A percentile compares a stretch with the other conserved stretches of the same genome.
Evolutionary conservation across 1,284 basidiomycete genomes (phyloP).

Genomic region (Sanguinoderma infundibulare): DNA sequence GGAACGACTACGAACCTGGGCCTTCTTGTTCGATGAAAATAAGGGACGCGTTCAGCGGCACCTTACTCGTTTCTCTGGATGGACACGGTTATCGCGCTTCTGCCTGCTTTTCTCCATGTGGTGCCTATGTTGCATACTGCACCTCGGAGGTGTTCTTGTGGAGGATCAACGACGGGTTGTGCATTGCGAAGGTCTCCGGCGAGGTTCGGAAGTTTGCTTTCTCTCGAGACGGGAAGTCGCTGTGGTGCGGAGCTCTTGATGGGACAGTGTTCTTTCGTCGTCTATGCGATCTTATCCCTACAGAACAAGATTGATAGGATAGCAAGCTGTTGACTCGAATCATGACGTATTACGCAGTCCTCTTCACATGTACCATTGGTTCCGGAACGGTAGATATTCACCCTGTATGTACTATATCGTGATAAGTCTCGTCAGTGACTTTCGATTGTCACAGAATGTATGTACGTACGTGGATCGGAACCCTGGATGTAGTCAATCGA

Average conservation of each 20-base stretch:
- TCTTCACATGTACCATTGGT: too few relatives aligned
- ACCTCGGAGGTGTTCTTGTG: neutral
- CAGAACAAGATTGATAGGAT: neutral
- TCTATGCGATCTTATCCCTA: neutral
- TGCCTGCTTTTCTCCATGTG: neutral
- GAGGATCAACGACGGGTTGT: neutral
- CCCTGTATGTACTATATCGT: too few relatives aligned
- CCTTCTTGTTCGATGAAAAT: too few relatives aligned
- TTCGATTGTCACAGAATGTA: too few relatives aligned
- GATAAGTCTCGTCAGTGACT: too few relatives aligned
- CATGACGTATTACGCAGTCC: too few relatives aligned
- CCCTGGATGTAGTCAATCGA: too few relatives aligned
- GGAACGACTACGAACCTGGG: too few relatives aligned
- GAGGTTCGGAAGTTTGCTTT: neutral
- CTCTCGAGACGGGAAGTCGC: neutral
- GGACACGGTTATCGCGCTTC: neutral
- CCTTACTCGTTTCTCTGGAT: neutral
- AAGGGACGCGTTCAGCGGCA: neutral
- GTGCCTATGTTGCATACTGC: neutral
- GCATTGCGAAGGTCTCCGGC: neutral
- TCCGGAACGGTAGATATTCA: too few relatives aligned
- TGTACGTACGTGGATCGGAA: too few relatives aligned
- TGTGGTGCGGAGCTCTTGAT: neutral
- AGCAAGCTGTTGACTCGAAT: too few relatives aligned
- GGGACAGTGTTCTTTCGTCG: neutral